Conservation (phyloP, 805 yeast genomes). For the Kodamaea leandrae region DNA sequence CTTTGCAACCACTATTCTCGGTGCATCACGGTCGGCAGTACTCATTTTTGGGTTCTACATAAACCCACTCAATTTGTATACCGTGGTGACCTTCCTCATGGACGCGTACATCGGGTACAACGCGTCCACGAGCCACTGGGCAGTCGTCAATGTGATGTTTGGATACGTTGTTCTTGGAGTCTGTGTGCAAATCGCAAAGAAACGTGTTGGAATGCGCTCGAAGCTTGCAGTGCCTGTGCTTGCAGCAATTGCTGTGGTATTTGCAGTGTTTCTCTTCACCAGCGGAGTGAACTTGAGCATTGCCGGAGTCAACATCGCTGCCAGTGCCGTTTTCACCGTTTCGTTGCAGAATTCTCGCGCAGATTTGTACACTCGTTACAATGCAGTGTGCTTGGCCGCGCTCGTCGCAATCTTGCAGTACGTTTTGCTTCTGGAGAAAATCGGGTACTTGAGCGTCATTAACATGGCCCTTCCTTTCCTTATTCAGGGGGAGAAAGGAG, state of each 20-base stretch:
- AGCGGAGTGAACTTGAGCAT: slow-evolving; percentile 17
- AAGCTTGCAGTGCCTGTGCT: slow-evolving; percentile 1
- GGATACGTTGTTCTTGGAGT: slow-evolving; percentile 21
- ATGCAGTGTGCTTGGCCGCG: slow-evolving; percentile 18
- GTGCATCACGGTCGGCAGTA: slow-evolving; percentile 25
- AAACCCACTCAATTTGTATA: slow-evolving; percentile 29
- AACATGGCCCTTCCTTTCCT: slow-evolving; percentile 19
- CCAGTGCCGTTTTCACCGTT: slow-evolving; percentile 23
- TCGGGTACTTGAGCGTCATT: slow-evolving; percentile 11
- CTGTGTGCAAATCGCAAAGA: slow-evolving; percentile 4
- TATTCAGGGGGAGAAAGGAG: slow-evolving; percentile 18
- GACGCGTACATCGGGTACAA: slow-evolving; percentile 21
- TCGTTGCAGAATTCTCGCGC: slow-evolving; percentile 22
- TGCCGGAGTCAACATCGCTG: slow-evolving; percentile 25
- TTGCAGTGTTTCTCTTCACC: slow-evolving; percentile 6
- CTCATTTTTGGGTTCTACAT: slow-evolving; percentile 29
- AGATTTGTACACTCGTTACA: slow-evolving; percentile 14
- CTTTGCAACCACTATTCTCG: slow-evolving; percentile 22
- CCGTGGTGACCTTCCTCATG: slow-evolving; percentile 25
- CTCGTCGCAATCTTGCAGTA: slow-evolving; percentile 21
- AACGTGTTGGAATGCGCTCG: not conserved
- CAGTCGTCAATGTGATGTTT: slow-evolving; percentile 9
- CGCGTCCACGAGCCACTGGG: slow-evolving; percentile 8
- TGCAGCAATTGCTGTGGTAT: slow-evolving; percentile 6
- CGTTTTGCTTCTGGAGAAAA: slow-evolving; percentile 16